phyloP scores from a whole-genome alignment of 2,329 filamentous ascomycete species.

The Aquanectria penicillioides region DNA sequence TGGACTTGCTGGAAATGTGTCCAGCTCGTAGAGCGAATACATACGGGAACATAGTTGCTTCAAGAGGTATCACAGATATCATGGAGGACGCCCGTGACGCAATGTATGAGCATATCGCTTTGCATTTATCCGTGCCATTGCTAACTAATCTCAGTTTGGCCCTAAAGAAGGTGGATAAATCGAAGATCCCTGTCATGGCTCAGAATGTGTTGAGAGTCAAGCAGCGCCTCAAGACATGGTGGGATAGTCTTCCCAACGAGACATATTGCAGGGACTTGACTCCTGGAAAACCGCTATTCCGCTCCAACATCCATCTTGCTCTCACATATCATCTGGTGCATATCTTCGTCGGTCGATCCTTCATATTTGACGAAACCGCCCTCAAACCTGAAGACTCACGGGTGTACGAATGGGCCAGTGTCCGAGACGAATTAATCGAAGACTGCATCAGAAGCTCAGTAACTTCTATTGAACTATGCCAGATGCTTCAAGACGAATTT shows the following conservation, averaged over 20 bases:
- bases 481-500: slow-evolving; percentile 15
- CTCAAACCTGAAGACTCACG: neutral
- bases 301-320: slow-evolving; percentile 34
- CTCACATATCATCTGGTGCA: slow-evolving; percentile 31
- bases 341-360: slow-evolving; percentile 32
- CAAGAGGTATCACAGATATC: slow-evolving; percentile 29
- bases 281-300: slow-evolving; percentile 32
- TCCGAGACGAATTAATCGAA: slow-evolving; percentile 19
- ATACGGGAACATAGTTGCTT: slow-evolving; percentile 32
- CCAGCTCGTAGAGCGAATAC: slow-evolving; percentile 25
- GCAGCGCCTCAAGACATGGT: slow-evolving; percentile 17
- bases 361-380: slow-evolving; percentile 25
- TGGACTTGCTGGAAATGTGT: slow-evolving; percentile 25
- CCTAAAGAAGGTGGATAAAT: slow-evolving; percentile 22
- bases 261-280: slow-evolving; percentile 31
- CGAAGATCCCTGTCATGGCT: neutral
- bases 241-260: slow-evolving; percentile 27
- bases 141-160: slow-evolving; percentile 14
- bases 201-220: slow-evolving; percentile 25
- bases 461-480: slow-evolving; percentile 29
- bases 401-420: slow-evolving; percentile 11
- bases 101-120: slow-evolving; percentile 8
- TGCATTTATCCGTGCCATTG: neutral
- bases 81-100: slow-evolving; percentile 35
- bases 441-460: slow-evolving; percentile 27